Conservation (phyloP, 306 rosid genomes). For the Dalbergia cochinchinensis region DNA sequence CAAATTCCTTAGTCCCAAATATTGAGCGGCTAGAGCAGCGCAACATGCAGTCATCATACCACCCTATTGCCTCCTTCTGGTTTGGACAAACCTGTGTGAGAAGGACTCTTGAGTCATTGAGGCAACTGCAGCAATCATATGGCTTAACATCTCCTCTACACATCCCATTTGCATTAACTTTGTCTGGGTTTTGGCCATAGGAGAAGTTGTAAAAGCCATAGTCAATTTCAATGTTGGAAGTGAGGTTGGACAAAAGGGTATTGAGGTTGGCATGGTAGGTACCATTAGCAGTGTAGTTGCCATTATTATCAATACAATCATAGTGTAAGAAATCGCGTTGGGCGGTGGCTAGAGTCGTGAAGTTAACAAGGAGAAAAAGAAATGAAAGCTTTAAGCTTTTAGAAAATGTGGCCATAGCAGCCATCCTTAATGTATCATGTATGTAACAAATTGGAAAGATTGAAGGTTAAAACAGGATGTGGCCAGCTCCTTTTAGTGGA, state of each 20-base stretch:
- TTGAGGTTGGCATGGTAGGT: slow-evolving; percentile 49
- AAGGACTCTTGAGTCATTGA: slow-evolving; percentile 30
- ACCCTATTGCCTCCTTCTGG: slow-evolving; percentile 51
- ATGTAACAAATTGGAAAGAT: background rate
- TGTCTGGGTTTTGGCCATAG: slow-evolving; percentile 37
- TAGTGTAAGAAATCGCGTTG: background rate
- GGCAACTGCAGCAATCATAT: slow-evolving; percentile 43
- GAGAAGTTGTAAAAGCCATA: slow-evolving; percentile 44
- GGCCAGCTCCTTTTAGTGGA: background rate
- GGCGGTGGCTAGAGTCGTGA: slow-evolving; percentile 25
- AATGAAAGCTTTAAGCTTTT: background rate
- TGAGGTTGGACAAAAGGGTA: slow-evolving; percentile 48
- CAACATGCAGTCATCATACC: slow-evolving; percentile 40
- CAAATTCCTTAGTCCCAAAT: slow-evolving; percentile 1
- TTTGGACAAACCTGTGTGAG: slow-evolving; percentile 41
- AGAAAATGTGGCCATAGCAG: background rate
- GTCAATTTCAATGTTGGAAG: background rate
- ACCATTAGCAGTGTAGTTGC: slow-evolving; percentile 49
- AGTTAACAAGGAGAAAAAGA: background rate
- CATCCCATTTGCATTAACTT: slow-evolving; percentile 35
- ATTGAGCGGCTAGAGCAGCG: slow-evolving; percentile 45
- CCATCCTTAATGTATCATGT: background rate
- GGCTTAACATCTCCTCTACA: slow-evolving; percentile 52
- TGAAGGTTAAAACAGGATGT: background rate
- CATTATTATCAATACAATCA: background rate